phyloP scores from a whole-genome alignment of 2,329 filamentous ascomycete genomes.

The Ophiostoma himal-ulmi region DNA sequence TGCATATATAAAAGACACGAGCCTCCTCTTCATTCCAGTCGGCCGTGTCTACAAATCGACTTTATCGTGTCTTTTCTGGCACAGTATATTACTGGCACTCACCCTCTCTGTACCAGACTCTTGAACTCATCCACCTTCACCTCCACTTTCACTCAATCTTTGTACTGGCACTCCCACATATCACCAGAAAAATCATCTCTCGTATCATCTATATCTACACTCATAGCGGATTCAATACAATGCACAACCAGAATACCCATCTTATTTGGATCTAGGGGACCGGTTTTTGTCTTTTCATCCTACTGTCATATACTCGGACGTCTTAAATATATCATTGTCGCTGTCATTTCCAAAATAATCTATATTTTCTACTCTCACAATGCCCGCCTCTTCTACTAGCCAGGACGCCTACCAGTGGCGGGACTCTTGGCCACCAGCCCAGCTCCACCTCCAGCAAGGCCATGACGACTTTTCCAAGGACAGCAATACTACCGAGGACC shows the following conservation, averaged over 20 bases:
- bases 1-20: constrained; percentile 8
- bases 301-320: not conserved
- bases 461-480: constrained; percentile 29
- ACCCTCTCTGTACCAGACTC: not conserved
- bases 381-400: constrained; percentile 34
- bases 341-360: not conserved
- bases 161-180: not conserved
- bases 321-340: not conserved
- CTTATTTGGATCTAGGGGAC: constrained; percentile 3
- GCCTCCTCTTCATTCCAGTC: constrained; percentile 7
- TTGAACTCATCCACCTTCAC: not conserved
- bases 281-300: not conserved
- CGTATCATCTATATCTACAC: not conserved
- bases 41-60: not conserved
- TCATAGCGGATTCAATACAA: not conserved
- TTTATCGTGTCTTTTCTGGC: not conserved
- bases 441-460: constrained; percentile 40
- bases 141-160: not conserved
- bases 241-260: not conserved
- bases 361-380: not conserved
- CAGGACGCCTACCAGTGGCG: constrained; percentile 26
- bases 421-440: constrained; percentile 50
- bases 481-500: constrained; percentile 29
- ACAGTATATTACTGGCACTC: not conserved
- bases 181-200: not conserved